Base-by-base conservation (phyloP, 2,329 filamentous ascomycete genomes). In the Penicillium janthinellum region DNA sequence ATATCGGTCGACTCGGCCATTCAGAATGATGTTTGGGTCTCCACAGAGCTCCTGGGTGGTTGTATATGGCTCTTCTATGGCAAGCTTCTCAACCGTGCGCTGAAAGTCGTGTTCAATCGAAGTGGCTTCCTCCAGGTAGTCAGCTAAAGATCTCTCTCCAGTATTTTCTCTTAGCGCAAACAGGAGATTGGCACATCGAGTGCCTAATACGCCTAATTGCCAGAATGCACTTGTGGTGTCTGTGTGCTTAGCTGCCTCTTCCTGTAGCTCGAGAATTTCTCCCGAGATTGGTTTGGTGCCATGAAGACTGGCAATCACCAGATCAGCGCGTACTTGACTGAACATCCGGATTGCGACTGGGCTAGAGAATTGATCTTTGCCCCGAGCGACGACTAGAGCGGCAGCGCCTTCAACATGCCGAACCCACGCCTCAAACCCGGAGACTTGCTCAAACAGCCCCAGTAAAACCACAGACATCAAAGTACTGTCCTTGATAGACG, bases 401-500 rank as follows among this genome's bases (percentile, higher is more conserved):
- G 65, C 68, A 15, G 70, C 70, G 3, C 70, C 70, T 20, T 64
- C 52, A 22, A 71, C 64, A 56, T 71, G 68, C 20, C 61, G 65
- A 11, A 58, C 53, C 68, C 68, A 71, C 0, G 67, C 66, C 15
- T 66, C 52, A 20, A 60, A 63, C 1, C 63, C 55, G 4, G 68
- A 67, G 51, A 68, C 58, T 20, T 70, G 62, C 50, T 71, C 70
- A n/a, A 71, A 71, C 0, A 71, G 57, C 0, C 67, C 68, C 3
- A 71, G 39, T 4, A 66, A 70, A n/a, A 71, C 71, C 0, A 71
- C 64, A 1, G 70, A 65, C 67, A 71, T 70, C 48, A 71, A 47
- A 4, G 63, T 69, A 31, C 67, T 69, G 50, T 71, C 69, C 49
- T 68, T 67, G 25, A 67, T 22, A 0, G 61, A 66, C 22, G 70